A percentile compares a stretch with the other conserved stretches of the same genome.
Conservation (phyloP, 805 yeast species). For the Candida manassasensis region DNA sequence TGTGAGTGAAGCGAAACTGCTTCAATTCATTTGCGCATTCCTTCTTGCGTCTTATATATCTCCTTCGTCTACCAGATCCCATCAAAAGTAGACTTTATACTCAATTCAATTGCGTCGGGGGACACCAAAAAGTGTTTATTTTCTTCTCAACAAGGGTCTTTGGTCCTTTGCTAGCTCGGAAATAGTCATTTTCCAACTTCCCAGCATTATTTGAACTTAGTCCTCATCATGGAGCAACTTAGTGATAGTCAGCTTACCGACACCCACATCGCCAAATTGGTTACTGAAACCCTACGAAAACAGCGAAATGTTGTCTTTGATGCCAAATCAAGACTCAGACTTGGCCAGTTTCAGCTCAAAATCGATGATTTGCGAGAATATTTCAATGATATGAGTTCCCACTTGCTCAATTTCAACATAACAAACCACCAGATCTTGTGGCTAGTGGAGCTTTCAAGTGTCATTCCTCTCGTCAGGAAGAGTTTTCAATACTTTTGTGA, state of each 20-base stretch:
- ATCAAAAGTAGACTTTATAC: too few species aligned
- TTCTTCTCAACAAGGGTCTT: too few species aligned
- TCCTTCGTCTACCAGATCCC: too few species aligned
- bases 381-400: conserved; percentile 11
- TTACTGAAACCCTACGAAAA: not conserved
- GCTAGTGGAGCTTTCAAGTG: conserved; percentile 11
- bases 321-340: not conserved
- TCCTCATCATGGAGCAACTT: not conserved
- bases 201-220: too few species aligned
- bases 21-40: too few species aligned
- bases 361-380: conserved; percentile 17
- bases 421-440: conserved; percentile 16
- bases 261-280: not conserved
- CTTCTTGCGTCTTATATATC: too few species aligned
- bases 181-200: too few species aligned
- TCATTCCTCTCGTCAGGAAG: conserved; percentile 7
- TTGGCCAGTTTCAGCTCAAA: not conserved
- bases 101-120: too few species aligned
- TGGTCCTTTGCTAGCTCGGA: too few species aligned
- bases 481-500: conserved; percentile 2
- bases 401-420: conserved; percentile 11
- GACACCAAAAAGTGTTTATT: too few species aligned
- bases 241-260: not conserved
- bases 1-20: too few species aligned
- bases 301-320: not conserved